A percentile compares a stretch with the other conserved stretches of the same genome.
phyloP scores from a whole-genome alignment of 2,329 filamentous ascomycete genomes.

The Hymenoscyphus linearis region DNA sequence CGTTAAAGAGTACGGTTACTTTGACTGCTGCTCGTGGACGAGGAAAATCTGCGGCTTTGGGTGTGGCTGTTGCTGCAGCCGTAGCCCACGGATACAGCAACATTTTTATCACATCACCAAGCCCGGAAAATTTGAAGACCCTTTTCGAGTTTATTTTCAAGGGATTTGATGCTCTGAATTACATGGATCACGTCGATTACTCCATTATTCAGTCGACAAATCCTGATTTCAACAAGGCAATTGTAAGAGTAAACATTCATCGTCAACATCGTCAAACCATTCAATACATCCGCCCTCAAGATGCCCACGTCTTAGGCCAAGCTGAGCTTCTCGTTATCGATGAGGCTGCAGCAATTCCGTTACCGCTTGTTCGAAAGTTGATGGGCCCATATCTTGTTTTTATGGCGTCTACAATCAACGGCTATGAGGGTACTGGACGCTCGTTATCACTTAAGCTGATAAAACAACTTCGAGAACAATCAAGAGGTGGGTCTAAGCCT shows the following conservation, averaged over 20 bases:
- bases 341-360: conserved; percentile 91
- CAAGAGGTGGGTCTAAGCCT: conserved; percentile 54
- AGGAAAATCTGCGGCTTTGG: conserved; percentile 93
- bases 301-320: conserved; percentile 90
- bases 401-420: conserved; percentile 99
- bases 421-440: conserved; percentile 93
- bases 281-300: conserved; percentile 95
- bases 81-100: conserved; percentile 97
- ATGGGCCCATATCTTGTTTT: conserved; percentile 97
- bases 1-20: conserved; percentile 85
- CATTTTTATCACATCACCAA: conserved; percentile 97
- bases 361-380: conserved; percentile 86
- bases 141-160: conserved; percentile 98
- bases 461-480: conserved; percentile 92
- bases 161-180: conserved; percentile 89
- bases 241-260: conserved; percentile 94
- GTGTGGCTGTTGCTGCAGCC: conserved; percentile 88
- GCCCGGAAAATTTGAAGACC: conserved; percentile 96
- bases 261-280: conserved; percentile 94
- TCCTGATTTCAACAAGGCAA: conserved; percentile 97
- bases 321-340: conserved; percentile 95
- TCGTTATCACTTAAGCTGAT: conserved; percentile 95
- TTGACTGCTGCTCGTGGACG: conserved; percentile 90
- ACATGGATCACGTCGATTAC: conserved; percentile 94
- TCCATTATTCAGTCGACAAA: conserved; percentile 98